A percentile compares a stretch with the other conserved stretches of the same genome.
phyloP scores from a whole-genome alignment of 1,139 yeast genomes.

The Hyphopichia burtonii region DNA sequence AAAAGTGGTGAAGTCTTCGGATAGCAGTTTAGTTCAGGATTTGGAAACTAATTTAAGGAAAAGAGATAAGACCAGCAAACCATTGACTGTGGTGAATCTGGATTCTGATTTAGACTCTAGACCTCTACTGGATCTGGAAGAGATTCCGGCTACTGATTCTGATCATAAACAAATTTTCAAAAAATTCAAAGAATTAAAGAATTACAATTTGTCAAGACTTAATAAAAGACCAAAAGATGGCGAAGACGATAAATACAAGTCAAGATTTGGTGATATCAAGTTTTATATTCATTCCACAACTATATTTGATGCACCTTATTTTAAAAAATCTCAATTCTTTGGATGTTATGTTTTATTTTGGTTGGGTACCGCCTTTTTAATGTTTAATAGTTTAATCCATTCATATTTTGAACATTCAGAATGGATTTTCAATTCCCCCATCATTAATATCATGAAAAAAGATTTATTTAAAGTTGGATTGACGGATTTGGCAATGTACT shows the following conservation, averaged over 20 bases:
- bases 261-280: slow-evolving; percentile 45
- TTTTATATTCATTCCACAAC: slow-evolving; percentile 42
- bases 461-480: slow-evolving; percentile 64
- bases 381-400: slow-evolving; percentile 48
- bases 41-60: neutral
- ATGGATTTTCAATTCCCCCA: slow-evolving; percentile 44
- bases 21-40: neutral
- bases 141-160: neutral
- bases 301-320: slow-evolving; percentile 46
- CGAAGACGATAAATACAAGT: slow-evolving; percentile 9
- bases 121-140: neutral
- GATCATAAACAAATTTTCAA: slow-evolving; percentile 2
- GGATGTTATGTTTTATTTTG: slow-evolving; percentile 71
- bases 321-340: slow-evolving; percentile 47
- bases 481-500: slow-evolving; percentile 70
- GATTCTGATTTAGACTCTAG: neutral
- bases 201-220: slow-evolving; percentile 3
- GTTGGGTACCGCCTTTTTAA: slow-evolving; percentile 58
- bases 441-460: slow-evolving; percentile 48
- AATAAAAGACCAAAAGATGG: slow-evolving; percentile 5
- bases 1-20: neutral
- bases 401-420: slow-evolving; percentile 27
- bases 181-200: slow-evolving; percentile 6
- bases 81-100: neutral
- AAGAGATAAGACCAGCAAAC: neutral